A percentile compares a stretch with the other conserved stretches of the same genome.
phyloP scores from a whole-genome alignment of 140 eudicot genomes.

The Flaveria floridana region DNA sequence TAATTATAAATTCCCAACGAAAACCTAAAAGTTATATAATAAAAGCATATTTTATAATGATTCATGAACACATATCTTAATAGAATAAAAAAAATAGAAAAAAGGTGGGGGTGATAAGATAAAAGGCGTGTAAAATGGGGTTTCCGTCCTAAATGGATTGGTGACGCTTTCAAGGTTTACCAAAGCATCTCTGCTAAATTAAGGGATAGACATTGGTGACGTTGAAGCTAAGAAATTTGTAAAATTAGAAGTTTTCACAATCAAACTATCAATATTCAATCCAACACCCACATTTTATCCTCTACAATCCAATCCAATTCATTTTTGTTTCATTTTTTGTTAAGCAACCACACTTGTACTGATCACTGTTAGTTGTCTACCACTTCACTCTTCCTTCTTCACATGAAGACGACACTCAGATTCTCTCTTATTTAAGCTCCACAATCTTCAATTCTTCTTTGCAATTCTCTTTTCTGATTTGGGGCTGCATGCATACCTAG shows the following conservation, averaged over 20 bases:
- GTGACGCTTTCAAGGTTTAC: conserved; percentile 33
- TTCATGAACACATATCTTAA: neutral
- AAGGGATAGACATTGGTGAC: conserved; percentile 30
- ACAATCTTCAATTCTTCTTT: conserved; percentile 11
- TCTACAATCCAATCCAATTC: neutral
- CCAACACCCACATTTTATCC: conserved; percentile 3
- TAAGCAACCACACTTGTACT: neutral
- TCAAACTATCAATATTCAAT: neutral
- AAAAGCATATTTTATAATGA: too few relatives aligned
- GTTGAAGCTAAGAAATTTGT: conserved; percentile 35
- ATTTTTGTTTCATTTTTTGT: neutral
- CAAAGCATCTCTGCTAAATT: conserved; percentile 26
- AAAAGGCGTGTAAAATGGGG: conserved; percentile 27
- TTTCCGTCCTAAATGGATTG: conserved; percentile 20
- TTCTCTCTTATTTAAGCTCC: conserved; percentile 31
- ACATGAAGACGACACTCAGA: neutral
- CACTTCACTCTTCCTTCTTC: conserved; percentile 25
- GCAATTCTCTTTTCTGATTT: conserved; percentile 14
- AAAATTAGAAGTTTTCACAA: conserved; percentile 4
- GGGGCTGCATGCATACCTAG: conserved; percentile 11
- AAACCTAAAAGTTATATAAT: too few relatives aligned
- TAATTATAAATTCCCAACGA: too few relatives aligned
- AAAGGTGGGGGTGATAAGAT: neutral
- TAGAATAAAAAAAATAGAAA: too few relatives aligned
- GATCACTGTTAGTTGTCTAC: conserved; percentile 16